A percentile compares a stretch with the other conserved stretches of the same genome.
Evolutionary conservation across 306 rosid genomes (phyloP).

Genomic region (Morella rubra): DNA sequence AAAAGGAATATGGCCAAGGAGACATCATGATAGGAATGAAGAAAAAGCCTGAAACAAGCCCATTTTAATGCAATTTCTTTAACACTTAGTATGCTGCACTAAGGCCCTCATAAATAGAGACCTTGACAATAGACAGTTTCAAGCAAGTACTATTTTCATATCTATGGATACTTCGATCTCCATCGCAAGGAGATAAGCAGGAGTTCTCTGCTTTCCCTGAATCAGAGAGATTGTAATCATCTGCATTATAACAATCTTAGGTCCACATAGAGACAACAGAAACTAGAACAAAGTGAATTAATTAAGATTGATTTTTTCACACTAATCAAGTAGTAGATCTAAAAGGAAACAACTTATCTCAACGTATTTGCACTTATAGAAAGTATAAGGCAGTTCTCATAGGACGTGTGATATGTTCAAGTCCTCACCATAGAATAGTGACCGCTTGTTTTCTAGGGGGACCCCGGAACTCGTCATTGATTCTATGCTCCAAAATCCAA

Average conservation of each 20-base stretch:
- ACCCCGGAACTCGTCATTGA: constrained; percentile 87
- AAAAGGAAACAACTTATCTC: background rate
- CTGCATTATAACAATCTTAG: background rate
- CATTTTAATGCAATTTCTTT: background rate
- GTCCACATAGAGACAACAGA: background rate
- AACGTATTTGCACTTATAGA: background rate
- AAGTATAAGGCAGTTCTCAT: background rate
- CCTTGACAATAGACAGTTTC: background rate
- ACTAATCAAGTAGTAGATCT: background rate
- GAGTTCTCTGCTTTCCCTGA: constrained; percentile 4
- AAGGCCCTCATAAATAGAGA: background rate
- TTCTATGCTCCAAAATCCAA: constrained; percentile 96
- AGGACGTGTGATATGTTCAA: background rate
- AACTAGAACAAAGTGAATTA: background rate
- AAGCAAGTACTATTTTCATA: background rate
- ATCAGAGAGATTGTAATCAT: background rate
- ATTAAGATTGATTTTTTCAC: background rate
- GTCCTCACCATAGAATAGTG: constrained; percentile 72
- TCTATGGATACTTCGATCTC: background rate
- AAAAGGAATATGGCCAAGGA: background rate
- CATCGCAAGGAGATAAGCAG: background rate
- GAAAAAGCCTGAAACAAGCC: background rate
- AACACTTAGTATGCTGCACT: background rate
- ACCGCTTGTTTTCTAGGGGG: constrained; percentile 78
- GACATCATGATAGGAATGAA: background rate